Evolutionary conservation across 2,329 filamentous ascomycete genomes (phyloP).

Genomic region (Neoscytalidium dimidiatum): DNA sequence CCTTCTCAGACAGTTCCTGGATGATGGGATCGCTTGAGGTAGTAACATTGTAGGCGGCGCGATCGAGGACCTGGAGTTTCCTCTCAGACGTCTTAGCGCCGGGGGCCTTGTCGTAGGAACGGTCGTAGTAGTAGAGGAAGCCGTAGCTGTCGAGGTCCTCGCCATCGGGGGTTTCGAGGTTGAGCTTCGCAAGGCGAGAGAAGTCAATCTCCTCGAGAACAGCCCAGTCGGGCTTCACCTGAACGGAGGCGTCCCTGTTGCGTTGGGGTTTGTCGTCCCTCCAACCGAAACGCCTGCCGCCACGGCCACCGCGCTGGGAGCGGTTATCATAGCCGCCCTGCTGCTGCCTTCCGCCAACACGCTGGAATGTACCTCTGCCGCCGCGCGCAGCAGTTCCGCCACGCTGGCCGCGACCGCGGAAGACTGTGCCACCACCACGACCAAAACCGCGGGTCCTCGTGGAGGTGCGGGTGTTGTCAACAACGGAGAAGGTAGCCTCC

Average conservation of each 20-base stretch:
- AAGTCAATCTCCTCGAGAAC: conserved; percentile 99
- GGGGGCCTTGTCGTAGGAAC: conserved; percentile 88
- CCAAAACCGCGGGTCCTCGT: conserved; percentile 79
- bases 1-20: conserved; percentile 92
- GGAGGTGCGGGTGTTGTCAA: conserved; percentile 89
- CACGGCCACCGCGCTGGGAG: conserved; percentile 67
- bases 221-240: conserved; percentile 93
- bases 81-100: conserved; percentile 82
- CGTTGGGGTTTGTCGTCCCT: conserved; percentile 98
- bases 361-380: conserved; percentile 71
- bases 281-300: conserved; percentile 92
- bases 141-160: conserved; percentile 95
- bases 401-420: conserved; percentile 74
- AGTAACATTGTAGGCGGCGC: conserved; percentile 96
- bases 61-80: conserved; percentile 85
- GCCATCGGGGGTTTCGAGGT: conserved; percentile 90
- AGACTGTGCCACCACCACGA: conserved; percentile 85
- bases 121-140: conserved; percentile 98
- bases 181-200: conserved; percentile 90
- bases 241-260: conserved; percentile 93
- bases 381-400: conserved; percentile 75
- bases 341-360: conserved; percentile 66
- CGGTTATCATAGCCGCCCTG: conserved; percentile 71
- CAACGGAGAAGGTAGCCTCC: conserved; percentile 95
- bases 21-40: conserved; percentile 95